Base-by-base conservation (phyloP, 2,329 filamentous ascomycete genomes). In the Ophiocordyceps camponoti-saundersi region DNA sequence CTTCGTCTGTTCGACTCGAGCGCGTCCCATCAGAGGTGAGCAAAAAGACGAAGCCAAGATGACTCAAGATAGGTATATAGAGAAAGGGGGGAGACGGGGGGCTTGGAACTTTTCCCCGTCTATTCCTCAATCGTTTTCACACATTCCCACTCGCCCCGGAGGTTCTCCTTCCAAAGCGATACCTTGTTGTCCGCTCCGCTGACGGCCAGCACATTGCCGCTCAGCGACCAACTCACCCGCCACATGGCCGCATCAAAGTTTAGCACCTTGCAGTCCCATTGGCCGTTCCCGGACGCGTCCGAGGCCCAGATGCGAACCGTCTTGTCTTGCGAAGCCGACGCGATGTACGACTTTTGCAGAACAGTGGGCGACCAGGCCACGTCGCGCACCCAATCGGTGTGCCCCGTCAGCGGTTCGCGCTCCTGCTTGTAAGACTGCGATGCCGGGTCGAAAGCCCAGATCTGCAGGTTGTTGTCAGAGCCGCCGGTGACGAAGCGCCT, bases 151-250 rank as follows among this genome's bases (percentile, higher is more conserved):
- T 94, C 86, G 47, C 92, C 92, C 62, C 84, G 85, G 56, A 98
- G 70, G 62, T 94, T 94, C 75, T 98, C 92, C 75, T 96, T 98
- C 90, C 90, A 98, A 63, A 98, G 66, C 47, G 83, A 93, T 48
- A 98, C 89, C 69, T 93, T 89, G 72, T 98, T 98, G 67, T 98
- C 90, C 23, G 84, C 86, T 39, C 87, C 87, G 60, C 85, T 92
- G 51, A 95, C 87, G 11, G 92, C 92, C 56, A 98, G 72, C 20
- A 96, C 89, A 62, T 98, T 98, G 46, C 92, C 92, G 64, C 87
- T 95, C 60, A 96, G 71, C 57, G 88, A 95, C 92, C 92, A 98
- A 72, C 87, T 95, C 43, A 95, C 92, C 48, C 92, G 80, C 92
- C 92, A 98, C 49, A 95, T 77, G 44, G 89, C 82, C 5, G 83